Base-by-base conservation (phyloP, 805 yeast genomes). In the Sugiyamaella boreocaroliniensis region DNA sequence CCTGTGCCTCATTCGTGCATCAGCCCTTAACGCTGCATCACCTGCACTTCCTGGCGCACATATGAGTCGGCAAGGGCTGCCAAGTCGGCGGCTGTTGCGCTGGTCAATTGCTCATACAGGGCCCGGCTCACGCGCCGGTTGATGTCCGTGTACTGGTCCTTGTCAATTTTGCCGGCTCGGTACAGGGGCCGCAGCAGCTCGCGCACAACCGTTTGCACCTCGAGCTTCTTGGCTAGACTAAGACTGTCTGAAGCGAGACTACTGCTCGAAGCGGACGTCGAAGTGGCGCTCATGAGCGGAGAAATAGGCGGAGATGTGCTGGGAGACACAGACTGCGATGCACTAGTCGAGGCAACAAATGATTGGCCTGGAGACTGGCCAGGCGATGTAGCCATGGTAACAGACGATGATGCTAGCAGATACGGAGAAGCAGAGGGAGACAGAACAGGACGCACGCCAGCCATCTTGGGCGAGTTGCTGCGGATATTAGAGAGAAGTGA, bases 81-180 rank as follows among this genome's bases (percentile, higher is more conserved):
- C 50, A 48, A 55, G 40, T 45, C 40, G 16, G 41, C 53, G 2
- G 22, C 18, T 16, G 42, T 43, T 12, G 37, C 34, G 40, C 47
- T 48, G 16, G 41, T 14, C 12, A 70, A 67, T 10, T 65, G 61
- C 16, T 68, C 67, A 63, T 87, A 86, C 16, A 85, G 64, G 43
- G 70, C 69, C 49, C 87, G 72, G 12, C 90, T 83, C 5, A 85
- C 81, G 2, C 68, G 68, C 68, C 78, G 79, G 67, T 86, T 86
- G 51, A 86, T 74, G 14, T 64, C 65, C 2, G 88, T 83, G 63
- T 82, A 87, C 48, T 71, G 71, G 2, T 69, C 69, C 29, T 68
- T 69, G 29, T 58, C 65, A 3, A 73, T 58, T 1, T 52, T 53
- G 0, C 70, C 70, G 3, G 68, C 66, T 15, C 69, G 65, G 61